Evolutionary conservation across 2,329 filamentous ascomycete genomes (phyloP), one percentile per base, ranked within the genome.

Genomic region (Calonectria pseudoreteaudii): DNA sequence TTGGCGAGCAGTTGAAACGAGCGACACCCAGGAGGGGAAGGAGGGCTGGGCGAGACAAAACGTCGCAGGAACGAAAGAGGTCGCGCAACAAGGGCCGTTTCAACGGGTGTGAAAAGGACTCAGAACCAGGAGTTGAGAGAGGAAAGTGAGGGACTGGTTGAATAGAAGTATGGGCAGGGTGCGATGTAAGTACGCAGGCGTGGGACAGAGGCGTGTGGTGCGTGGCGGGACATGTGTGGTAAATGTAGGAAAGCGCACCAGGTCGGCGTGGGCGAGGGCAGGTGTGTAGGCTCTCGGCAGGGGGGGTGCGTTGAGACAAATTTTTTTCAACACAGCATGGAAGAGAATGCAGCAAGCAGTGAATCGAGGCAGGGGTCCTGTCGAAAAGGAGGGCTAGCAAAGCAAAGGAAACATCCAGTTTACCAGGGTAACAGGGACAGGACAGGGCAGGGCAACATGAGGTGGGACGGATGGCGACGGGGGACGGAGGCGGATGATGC

Each of bases 211-310:
- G 66, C 68, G 71, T 72, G 75, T 68, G 71, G 65, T 80, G 79
- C 79, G 79, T 80, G 79, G 79, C 79, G 73, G 79, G 71, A 78
- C 73, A 75, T 80, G 79, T 77, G 77, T 80, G 79, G 79, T 78
- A 75, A 80, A 80, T 76, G 78, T 75, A 80, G 74, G 70, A 74
- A 77, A 73, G 78, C 71, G 75, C 78, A 68, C 70, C 68, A 73
- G 75, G 74, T 60, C 68, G 73, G 73, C 41, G 74, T 72, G 75
- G 70, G 75, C 72, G 64, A 74, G 69, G 72, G 68, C 66, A 74
- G 72, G 72, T 68, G 79, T 72, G 76, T 56, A 73, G 77, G 75
- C 34, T 66, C 67, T 66, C 65, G 74, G 62, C 71, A 60, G 74
- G 79, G 76, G 77, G 77, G 77, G 76, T 78, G 79, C 74, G 78